These are phyloP conservation scores for Tothia fuscella DNA, from an alignment of 2,329 filamentous ascomycete species.

Conservation along the genomic window DNA sequence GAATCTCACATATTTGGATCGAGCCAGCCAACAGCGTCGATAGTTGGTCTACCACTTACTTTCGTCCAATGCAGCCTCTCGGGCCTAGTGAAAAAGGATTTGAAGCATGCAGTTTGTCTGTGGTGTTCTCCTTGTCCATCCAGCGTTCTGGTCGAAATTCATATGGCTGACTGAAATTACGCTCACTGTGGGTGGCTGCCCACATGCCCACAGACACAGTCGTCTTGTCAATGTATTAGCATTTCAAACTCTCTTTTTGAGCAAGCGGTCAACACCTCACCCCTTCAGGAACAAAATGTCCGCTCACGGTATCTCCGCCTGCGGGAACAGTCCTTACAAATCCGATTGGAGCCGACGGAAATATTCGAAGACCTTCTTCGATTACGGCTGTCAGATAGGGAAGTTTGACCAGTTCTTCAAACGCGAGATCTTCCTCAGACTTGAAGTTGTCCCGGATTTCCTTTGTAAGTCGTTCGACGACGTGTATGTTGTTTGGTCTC, in stretches of 20 bases:
- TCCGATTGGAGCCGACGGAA: conserved; percentile 33
- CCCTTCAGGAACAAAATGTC: conserved; percentile 23
- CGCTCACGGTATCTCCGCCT: conserved; percentile 26
- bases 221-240: background rate
- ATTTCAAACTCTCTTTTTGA: background rate
- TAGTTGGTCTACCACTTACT: conserved; percentile 8
- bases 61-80: conserved; percentile 21
- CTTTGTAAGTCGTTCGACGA: conserved; percentile 12
- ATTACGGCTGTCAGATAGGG: conserved; percentile 34
- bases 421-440: conserved; percentile 22
- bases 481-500: conserved; percentile 13
- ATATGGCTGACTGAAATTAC: conserved; percentile 6
- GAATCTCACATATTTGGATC: conserved; percentile 9
- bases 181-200: background rate
- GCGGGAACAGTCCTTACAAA: conserved; percentile 25
- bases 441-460: conserved; percentile 15
- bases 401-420: conserved; percentile 19
- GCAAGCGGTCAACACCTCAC: conserved; percentile 12
- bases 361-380: conserved; percentile 35
- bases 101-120: conserved; percentile 20
- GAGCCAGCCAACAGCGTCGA: no score
- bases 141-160: conserved; percentile 7
- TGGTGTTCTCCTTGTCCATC: conserved; percentile 7
- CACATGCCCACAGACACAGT: conserved; percentile 17
- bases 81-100: conserved; percentile 23